A percentile compares a stretch with the other conserved stretches of the same genome.
These are phyloP conservation scores for Geosmithia putterillii DNA, from an alignment of 2,329 filamentous ascomycete genomes.

Conservation along the genomic window DNA sequence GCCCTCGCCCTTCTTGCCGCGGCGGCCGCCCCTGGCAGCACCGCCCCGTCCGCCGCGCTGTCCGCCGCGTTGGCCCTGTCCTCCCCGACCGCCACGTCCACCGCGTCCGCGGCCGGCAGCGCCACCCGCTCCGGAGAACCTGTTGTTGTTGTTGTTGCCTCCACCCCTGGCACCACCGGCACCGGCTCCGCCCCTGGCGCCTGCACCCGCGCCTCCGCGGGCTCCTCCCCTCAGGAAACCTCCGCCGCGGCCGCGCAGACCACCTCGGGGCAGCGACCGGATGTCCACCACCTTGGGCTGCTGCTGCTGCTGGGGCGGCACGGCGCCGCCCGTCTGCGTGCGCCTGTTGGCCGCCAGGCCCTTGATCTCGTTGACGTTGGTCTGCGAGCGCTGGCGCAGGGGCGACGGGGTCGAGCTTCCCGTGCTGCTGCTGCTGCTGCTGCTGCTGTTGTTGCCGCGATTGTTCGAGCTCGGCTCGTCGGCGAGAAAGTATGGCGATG, in stretches of 20 bases:
- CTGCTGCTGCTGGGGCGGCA: conserved; percentile 4
- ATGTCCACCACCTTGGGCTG: conserved; percentile 25
- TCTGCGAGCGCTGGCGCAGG: conserved; percentile 16
- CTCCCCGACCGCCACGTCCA: conserved; percentile 6
- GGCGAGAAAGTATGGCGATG: conserved; percentile 21
- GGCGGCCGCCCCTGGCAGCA: neutral
- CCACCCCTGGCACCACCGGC: conserved; percentile 1
- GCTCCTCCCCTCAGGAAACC: conserved; percentile 5
- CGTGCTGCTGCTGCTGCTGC: neutral
- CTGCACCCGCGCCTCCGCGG: conserved; percentile 1
- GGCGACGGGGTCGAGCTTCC: conserved; percentile 7
- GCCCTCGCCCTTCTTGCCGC: conserved; percentile 5
- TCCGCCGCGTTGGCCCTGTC: too few relatives aligned
- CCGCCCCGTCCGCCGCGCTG: conserved; percentile 7
- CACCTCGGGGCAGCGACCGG: conserved; percentile 20
- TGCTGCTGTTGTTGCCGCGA: conserved; percentile 7
- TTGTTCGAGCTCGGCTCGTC: conserved; percentile 11
- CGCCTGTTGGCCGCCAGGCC: conserved; percentile 11
- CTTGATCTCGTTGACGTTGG: conserved; percentile 20
- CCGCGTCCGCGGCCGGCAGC: conserved; percentile 10
- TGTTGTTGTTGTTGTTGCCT: neutral
- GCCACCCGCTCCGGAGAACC: conserved; percentile 1
- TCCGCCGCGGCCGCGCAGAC: conserved; percentile 11
- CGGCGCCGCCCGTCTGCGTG: neutral
- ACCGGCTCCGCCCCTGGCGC: conserved; percentile 1